A percentile compares a stretch with the other conserved stretches of the same genome.
Evolutionary conservation across 148 eudicot genomes (phyloP).

Genomic region (Rhododendron kiyosumense): DNA sequence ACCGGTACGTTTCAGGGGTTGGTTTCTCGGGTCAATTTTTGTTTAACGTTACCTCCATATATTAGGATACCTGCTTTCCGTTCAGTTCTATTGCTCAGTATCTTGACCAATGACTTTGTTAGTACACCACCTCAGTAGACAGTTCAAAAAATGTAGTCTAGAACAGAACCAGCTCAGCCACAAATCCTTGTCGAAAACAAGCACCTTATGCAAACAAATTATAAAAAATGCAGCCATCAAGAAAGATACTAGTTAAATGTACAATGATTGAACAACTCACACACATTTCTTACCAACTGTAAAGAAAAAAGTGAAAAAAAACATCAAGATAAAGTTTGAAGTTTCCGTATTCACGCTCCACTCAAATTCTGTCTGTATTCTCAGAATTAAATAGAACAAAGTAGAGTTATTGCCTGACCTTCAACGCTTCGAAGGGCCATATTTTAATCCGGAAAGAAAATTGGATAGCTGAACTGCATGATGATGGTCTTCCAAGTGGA

Average conservation of each 20-base stretch:
- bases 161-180: not conserved
- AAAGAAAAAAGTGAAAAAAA: not conserved
- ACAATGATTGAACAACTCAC: not conserved
- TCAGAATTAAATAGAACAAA: not conserved
- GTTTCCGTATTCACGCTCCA: not conserved
- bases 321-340: not conserved
- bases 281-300: not conserved
- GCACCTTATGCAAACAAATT: not conserved
- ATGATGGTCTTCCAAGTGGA: not conserved
- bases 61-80: not conserved
- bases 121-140: not conserved
- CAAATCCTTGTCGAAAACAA: not conserved
- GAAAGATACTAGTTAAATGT: not conserved
- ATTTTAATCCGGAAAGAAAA: not conserved
- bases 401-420: not conserved
- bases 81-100: not conserved
- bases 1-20: not conserved
- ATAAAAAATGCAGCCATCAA: not conserved
- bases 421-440: not conserved
- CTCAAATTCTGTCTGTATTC: not conserved
- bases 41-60: not conserved
- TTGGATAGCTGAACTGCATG: not conserved
- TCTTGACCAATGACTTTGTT: not conserved
- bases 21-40: not conserved
- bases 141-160: not conserved